phyloP scores from a whole-genome alignment of 1,139 yeast species.

The Blastobotrys apis region DNA sequence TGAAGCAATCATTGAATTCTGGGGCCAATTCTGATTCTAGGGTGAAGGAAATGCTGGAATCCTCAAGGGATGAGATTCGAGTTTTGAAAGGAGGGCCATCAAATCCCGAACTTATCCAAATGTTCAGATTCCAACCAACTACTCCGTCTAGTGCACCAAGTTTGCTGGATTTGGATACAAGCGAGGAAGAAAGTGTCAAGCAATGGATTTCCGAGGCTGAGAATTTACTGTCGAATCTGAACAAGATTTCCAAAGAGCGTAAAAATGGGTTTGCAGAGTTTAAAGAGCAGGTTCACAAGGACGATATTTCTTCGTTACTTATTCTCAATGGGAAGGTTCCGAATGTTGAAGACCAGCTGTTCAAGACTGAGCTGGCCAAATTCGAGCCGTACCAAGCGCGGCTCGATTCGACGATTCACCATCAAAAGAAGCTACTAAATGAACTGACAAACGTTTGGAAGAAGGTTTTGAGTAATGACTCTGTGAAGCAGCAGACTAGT shows the following conservation, averaged over 20 bases:
- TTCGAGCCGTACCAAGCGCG: constrained; percentile 67
- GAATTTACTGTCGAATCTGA: constrained; percentile 43
- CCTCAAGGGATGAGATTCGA: constrained; percentile 37
- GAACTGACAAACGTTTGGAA: constrained; percentile 59
- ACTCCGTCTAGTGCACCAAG: constrained; percentile 36
- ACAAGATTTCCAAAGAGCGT: constrained; percentile 56
- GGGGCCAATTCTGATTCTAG: constrained; percentile 65
- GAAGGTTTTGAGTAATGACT: constrained; percentile 45
- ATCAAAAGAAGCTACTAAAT: constrained; percentile 55
- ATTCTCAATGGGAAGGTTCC: constrained; percentile 60
- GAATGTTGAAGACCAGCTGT: constrained; percentile 56
- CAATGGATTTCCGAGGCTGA: constrained; percentile 43
- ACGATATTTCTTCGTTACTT: constrained; percentile 78
- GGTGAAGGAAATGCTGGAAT: constrained; percentile 43
- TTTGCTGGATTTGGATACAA: constrained; percentile 61
- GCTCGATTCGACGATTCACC: constrained; percentile 60
- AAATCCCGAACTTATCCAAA: constrained; percentile 28
- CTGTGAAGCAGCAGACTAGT: constrained; percentile 37
- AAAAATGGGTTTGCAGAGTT: constrained; percentile 56
- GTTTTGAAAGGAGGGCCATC: constrained; percentile 36
- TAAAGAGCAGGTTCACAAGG: constrained; percentile 68
- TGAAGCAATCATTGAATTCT: constrained; percentile 61
- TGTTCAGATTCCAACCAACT: constrained; percentile 26
- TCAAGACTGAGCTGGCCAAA: constrained; percentile 71
- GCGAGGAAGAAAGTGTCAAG: constrained; percentile 36